These are phyloP conservation scores for Scytalidium sp. DNA, from an alignment of 2,329 filamentous ascomycete species.

Conservation along the genomic window DNA sequence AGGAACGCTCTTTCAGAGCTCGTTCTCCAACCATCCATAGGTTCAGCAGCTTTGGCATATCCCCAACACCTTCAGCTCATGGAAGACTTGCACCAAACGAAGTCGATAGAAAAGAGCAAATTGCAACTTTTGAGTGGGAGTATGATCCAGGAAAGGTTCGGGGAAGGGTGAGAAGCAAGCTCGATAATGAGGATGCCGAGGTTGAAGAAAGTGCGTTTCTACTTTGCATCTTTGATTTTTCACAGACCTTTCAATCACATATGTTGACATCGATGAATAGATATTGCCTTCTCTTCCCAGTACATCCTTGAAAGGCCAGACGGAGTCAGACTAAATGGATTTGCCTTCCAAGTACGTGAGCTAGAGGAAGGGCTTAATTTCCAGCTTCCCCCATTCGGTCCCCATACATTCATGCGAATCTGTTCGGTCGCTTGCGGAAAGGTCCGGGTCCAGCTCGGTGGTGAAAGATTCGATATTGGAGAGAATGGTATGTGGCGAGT, in stretches of 20 bases:
- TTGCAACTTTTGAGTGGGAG: slow-evolving; percentile 15
- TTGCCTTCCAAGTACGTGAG: slow-evolving; percentile 10
- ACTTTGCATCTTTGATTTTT: not conserved
- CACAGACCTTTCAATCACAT: not conserved
- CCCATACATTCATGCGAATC: slow-evolving; percentile 6
- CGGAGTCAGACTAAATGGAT: slow-evolving; percentile 11
- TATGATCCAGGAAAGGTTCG: slow-evolving; percentile 11
- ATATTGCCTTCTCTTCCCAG: slow-evolving; percentile 18
- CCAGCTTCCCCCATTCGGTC: not conserved
- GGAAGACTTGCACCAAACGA: not conserved
- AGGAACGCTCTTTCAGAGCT: not conserved
- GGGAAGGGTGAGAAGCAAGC: slow-evolving; percentile 1
- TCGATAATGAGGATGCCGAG: slow-evolving; percentile 9
- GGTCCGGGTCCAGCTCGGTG: slow-evolving; percentile 12
- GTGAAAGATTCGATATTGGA: slow-evolving; percentile 11
- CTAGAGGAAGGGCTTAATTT: slow-evolving; percentile 5
- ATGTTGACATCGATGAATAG: slow-evolving; percentile 7
- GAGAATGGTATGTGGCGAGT: slow-evolving; percentile 17
- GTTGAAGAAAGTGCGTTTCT: slow-evolving; percentile 17
- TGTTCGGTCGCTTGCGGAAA: slow-evolving; percentile 15
- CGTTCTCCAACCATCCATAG: not conserved
- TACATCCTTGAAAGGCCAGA: slow-evolving; percentile 10
- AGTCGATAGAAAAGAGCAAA: not conserved
- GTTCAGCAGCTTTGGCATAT: not conserved
- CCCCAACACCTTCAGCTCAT: not conserved